Conservation (phyloP, 2,329 filamentous ascomycete species). For the Aspergillus unguis region DNA sequence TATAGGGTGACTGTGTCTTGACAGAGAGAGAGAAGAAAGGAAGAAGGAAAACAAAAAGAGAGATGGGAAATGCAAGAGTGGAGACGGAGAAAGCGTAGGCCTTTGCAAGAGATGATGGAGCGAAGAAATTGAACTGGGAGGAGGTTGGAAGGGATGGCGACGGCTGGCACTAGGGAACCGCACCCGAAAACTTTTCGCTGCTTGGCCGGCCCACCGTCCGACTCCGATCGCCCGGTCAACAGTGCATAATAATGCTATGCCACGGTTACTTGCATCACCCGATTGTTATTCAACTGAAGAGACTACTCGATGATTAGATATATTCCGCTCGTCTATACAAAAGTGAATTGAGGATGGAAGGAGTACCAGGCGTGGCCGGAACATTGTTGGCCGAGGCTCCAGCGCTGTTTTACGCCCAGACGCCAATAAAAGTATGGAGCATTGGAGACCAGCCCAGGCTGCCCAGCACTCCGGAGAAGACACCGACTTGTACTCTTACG, state of each 20-base stretch:
- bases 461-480: not conserved
- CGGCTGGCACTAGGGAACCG: constrained; percentile 20
- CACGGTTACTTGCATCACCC: too few species aligned
- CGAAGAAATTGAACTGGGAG: constrained; percentile 15
- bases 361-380: not conserved
- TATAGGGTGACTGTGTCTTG: constrained; percentile 18
- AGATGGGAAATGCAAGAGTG: constrained; percentile 14
- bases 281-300: too few species aligned
- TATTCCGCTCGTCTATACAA: too few species aligned
- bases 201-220: constrained; percentile 13
- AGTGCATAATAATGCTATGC: not conserved
- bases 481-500: not conserved
- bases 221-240: constrained; percentile 23
- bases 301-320: too few species aligned
- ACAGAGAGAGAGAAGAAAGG: constrained; percentile 14
- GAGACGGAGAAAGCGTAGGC: constrained; percentile 18
- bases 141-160: constrained; percentile 28
- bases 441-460: not conserved
- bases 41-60: constrained; percentile 14
- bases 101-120: constrained; percentile 2
- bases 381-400: not conserved
- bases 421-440: not conserved
- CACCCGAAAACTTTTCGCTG: constrained; percentile 34
- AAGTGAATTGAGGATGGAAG: not conserved
- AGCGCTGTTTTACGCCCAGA: not conserved